These are phyloP conservation scores for Epipyxis sp. DNA, from an alignment of 108 stramenopile species.

Conservation along the genomic window DNA sequence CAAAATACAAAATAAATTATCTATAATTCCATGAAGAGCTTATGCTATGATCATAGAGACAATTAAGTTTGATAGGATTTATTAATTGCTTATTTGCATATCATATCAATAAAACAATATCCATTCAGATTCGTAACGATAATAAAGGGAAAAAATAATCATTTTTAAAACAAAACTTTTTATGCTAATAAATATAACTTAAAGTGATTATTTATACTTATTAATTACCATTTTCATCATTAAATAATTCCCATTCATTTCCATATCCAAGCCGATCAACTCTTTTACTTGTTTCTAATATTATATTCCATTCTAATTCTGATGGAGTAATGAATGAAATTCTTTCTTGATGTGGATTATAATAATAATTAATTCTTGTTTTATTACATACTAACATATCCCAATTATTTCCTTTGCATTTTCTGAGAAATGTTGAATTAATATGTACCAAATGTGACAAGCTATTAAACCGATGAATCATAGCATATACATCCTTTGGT, in stretches of 20 bases:
- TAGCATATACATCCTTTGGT: background rate
- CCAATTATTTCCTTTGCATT: background rate
- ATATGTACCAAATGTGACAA: background rate
- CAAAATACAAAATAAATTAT: too few species aligned
- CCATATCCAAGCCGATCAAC: conserved; percentile 1
- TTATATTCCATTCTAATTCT: background rate
- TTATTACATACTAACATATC: background rate
- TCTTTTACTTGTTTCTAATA: background rate
- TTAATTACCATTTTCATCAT: background rate
- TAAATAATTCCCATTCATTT: conserved; percentile 25
- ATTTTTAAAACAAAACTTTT: too few species aligned
- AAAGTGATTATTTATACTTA: too few species aligned
- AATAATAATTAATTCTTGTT: conserved; percentile 13
- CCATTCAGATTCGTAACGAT: too few species aligned
- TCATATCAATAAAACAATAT: too few species aligned
- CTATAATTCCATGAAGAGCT: too few species aligned
- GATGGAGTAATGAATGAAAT: background rate
- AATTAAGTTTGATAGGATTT: too few species aligned
- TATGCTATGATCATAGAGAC: too few species aligned
- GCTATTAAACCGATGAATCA: background rate
- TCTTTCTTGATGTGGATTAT: background rate
- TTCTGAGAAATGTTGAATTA: background rate
- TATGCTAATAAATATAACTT: too few species aligned
- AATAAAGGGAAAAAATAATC: too few species aligned
- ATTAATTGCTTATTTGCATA: too few species aligned